These are phyloP conservation scores for Auricularia auricula-judae DNA, from an alignment of 768 basidiomycete species.

Conservation along the genomic window DNA sequence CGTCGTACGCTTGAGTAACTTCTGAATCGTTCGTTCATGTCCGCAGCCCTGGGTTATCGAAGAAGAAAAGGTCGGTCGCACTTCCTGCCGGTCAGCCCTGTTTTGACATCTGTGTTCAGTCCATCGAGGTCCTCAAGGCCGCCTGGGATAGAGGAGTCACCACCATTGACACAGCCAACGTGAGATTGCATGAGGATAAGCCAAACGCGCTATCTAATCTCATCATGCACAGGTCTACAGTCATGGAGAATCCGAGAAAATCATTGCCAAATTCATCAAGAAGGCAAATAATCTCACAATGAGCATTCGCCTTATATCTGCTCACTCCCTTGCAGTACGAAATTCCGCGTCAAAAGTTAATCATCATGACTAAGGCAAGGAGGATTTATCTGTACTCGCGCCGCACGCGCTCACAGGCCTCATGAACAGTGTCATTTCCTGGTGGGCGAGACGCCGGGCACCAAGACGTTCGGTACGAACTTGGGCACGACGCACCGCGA, in stretches of 20 bases:
- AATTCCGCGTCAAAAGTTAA: slow-evolving; percentile 1
- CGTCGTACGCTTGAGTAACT: no score
- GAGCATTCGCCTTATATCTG: not conserved
- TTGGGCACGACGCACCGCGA: not conserved
- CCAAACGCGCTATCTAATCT: not conserved
- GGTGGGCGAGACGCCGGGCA: not conserved
- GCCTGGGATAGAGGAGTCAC: slow-evolving; percentile 7
- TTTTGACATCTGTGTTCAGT: not conserved
- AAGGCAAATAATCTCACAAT: slow-evolving; percentile 13
- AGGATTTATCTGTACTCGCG: not conserved
- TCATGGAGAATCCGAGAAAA: slow-evolving; percentile 24
- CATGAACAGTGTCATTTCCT: not conserved
- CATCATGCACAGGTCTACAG: slow-evolving; percentile 7
- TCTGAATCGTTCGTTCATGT: not conserved
- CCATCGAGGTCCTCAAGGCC: slow-evolving; percentile 4
- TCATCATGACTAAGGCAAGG: slow-evolving; percentile 20
- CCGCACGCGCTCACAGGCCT: no score
- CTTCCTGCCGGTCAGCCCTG: not conserved
- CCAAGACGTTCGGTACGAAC: not conserved
- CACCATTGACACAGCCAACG: slow-evolving; percentile 10
- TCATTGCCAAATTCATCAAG: slow-evolving; percentile 28
- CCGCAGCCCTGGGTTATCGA: not conserved
- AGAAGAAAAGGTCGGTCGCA: not conserved
- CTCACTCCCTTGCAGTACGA: not conserved
- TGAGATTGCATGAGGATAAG: not conserved